Evolutionary conservation across 176 grass and related monocot genomes (phyloP), one percentile per base, ranked within the genome.

Genomic region (Oropetium thomaeum): DNA sequence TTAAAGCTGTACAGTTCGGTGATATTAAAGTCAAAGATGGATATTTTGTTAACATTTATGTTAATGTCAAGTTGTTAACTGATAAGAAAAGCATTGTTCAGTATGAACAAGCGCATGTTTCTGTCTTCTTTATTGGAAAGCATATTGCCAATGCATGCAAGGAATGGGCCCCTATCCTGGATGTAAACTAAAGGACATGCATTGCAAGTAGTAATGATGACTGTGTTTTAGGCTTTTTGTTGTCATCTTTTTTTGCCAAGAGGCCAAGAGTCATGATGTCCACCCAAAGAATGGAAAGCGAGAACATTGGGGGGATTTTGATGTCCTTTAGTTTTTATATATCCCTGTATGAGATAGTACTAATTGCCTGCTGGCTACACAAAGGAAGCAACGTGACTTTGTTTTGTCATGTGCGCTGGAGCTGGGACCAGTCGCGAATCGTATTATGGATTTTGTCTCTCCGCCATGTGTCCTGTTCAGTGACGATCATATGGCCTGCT

Each of bases 211-310:
- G 8, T 59, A n/a, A 5, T 31, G 48, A 33, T 33, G 9, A 59
- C 14, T 55, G 17, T 44, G 5, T 11, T 41, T 59, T 70, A 67
- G 80, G 49, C 70, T 58, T 58, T 58, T 58, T 67, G n/a, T 45
- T 75, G 35, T 5, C 7, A 42, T 44, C 25, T 19, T 68, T 43
- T 33, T 35, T 37, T 41, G 0, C 17, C 4, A 12, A 13, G 53
- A 27, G 9, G 53, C 10, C 1, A 9, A 27, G 38, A 48, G 58
- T 48, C 39, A 69, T 30, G 28, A 34, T 69, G 39, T 5, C 27
- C 38, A 37, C 14, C 37, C 37, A 57, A 57, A 82, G 71, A 37
- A 14, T 82, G 47, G 27, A 59, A 45, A 67, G 71, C 8, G 1
- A 14, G 15, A 29, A n/a, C 39, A 68, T 16, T 22, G 26, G 35